These are phyloP conservation scores for Leishmania martiniquensis DNA, from an alignment of 208 protist genomes.

Conservation along the genomic window DNA sequence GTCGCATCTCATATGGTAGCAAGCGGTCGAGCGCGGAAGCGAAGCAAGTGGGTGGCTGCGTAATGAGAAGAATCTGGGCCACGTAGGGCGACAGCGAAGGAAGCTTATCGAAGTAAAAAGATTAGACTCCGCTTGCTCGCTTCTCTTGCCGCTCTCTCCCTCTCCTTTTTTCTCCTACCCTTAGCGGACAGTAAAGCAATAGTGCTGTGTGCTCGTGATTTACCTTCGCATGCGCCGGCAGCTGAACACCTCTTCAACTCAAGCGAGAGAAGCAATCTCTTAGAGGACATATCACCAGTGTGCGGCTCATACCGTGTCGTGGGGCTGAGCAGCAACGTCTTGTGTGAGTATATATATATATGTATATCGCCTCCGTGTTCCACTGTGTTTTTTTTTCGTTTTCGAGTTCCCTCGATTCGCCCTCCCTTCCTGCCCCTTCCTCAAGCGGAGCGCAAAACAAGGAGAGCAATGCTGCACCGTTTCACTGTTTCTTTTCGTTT, in stretches of 20 bases:
- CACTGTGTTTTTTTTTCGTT: background rate
- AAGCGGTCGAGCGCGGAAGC: background rate
- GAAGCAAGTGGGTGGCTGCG: background rate
- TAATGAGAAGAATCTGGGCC: background rate
- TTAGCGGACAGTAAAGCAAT: background rate
- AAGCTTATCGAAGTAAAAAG: background rate
- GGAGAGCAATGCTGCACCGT: background rate
- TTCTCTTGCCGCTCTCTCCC: background rate
- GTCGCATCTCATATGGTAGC: background rate
- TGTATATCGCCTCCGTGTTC: background rate
- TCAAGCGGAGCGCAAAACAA: background rate
- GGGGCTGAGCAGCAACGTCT: background rate
- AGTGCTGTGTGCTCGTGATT: background rate
- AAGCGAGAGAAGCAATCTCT: background rate
- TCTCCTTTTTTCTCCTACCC: background rate
- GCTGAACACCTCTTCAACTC: background rate
- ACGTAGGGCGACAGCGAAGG: background rate
- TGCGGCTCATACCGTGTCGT: background rate
- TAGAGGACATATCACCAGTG: background rate
- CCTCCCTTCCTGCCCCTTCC: background rate
- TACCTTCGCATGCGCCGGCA: no score
- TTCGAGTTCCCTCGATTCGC: background rate
- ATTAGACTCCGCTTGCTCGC: background rate
- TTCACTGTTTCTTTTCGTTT: conserved; percentile 2
- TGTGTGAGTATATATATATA: background rate